Evolutionary conservation across 2,329 filamentous ascomycete species (phyloP).

Genomic region (Xylaria digitata): DNA sequence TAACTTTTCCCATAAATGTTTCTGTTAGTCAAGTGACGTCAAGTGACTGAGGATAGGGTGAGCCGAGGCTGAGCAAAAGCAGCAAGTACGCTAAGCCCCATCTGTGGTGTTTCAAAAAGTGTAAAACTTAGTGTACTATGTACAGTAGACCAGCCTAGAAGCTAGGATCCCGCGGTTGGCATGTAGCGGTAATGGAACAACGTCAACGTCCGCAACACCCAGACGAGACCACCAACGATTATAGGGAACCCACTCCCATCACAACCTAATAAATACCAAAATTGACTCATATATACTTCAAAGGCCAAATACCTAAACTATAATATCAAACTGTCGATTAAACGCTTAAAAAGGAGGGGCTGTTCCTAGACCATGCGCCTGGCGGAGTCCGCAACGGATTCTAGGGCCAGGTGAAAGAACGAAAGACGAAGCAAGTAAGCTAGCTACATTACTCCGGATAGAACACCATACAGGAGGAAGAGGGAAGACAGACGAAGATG

Average conservation of each 20-base stretch:
- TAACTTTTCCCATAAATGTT: too few relatives aligned
- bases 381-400: slow-evolving; percentile 44
- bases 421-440: slow-evolving; percentile 16
- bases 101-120: too few relatives aligned
- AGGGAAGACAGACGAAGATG: slow-evolving; percentile 53
- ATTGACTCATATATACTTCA: slow-evolving; percentile 1
- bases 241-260: neutral
- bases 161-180: slow-evolving; percentile 8
- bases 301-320: neutral
- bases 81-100: slow-evolving; percentile 24
- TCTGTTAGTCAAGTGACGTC: too few relatives aligned
- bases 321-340: neutral
- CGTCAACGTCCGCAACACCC: slow-evolving; percentile 17
- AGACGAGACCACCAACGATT: slow-evolving; percentile 26
- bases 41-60: slow-evolving; percentile 4
- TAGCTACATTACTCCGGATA: slow-evolving; percentile 1
- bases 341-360: slow-evolving; percentile 19
- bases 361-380: slow-evolving; percentile 43
- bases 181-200: slow-evolving; percentile 22
- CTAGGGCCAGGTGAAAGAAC: slow-evolving; percentile 44
- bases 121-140: neutral
- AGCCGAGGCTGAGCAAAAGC: slow-evolving; percentile 30
- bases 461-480: slow-evolving; percentile 18
- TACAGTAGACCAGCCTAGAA: neutral
- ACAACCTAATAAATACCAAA: neutral